Evolutionary conservation across 345 rosid species (phyloP).

Genomic region (Lumnitzera racemosa): DNA sequence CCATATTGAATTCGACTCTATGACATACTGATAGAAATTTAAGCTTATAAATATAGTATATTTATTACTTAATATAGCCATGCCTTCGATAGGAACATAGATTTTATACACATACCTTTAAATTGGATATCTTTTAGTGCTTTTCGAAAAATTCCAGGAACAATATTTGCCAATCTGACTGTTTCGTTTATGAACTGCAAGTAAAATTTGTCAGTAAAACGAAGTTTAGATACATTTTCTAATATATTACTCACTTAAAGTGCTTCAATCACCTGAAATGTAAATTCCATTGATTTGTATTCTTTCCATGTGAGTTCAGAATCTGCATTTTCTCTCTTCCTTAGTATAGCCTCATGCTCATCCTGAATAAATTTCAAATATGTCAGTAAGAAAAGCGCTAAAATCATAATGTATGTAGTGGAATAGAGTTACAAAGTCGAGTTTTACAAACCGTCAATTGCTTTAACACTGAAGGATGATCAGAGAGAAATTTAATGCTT

Average conservation of each 20-base stretch:
- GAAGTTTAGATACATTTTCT: background rate
- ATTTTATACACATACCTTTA: background rate
- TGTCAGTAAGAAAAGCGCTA: background rate
- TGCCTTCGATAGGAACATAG: no score
- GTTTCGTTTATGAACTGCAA: constrained; percentile 38
- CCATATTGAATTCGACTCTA: no score
- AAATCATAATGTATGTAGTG: no score
- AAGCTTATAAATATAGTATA: no score
- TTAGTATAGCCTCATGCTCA: constrained; percentile 26
- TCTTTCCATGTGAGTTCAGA: constrained; percentile 4
- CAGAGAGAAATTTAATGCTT: constrained; percentile 9
- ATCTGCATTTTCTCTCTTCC: constrained; percentile 6
- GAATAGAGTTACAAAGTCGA: background rate
- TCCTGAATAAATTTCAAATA: constrained; percentile 5
- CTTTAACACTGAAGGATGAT: constrained; percentile 8
- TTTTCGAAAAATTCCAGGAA: constrained; percentile 31
- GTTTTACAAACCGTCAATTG: constrained; percentile 6
- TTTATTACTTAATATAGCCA: no score
- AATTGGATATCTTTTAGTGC: constrained; percentile 19
- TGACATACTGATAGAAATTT: no score
- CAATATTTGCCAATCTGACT: constrained; percentile 26
- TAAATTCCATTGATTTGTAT: constrained; percentile 6
- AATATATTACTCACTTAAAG: no score
- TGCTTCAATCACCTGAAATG: constrained; percentile 7
- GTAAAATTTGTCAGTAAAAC: background rate